These are phyloP conservation scores for Loxodes magnus DNA, from an alignment of 73 alveolate species.

Conservation along the genomic window DNA sequence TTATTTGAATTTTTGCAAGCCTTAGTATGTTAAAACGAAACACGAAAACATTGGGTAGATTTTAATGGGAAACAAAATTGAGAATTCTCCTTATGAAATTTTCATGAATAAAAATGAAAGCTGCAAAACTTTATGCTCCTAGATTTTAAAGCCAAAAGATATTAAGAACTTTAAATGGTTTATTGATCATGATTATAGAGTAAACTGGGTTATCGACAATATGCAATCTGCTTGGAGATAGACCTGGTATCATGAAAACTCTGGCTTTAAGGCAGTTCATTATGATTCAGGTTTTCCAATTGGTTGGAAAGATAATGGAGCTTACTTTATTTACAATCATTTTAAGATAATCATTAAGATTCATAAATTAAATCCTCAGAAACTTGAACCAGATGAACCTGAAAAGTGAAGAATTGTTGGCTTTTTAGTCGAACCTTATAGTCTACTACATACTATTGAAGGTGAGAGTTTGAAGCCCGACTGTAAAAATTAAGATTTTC, in stretches of 20 bases:
- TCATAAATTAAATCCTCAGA: neutral
- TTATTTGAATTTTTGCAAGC: conserved; percentile 9
- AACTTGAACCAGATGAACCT: neutral
- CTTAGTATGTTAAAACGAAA: neutral
- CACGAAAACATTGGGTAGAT: conserved; percentile 5
- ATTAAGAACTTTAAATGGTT: conserved; percentile 5
- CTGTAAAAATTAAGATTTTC: neutral
- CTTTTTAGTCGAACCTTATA: conserved; percentile 4
- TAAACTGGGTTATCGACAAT: conserved; percentile 5
- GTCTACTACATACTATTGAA: neutral
- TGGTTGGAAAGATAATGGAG: neutral
- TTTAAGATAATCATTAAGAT: conserved; percentile 2
- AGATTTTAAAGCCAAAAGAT: neutral
- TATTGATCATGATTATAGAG: conserved; percentile 6
- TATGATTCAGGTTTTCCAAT: conserved; percentile 8
- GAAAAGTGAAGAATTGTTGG: conserved; percentile 5
- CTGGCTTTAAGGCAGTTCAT: neutral
- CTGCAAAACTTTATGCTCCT: neutral
- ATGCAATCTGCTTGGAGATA: conserved; percentile 8
- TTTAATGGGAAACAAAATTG: conserved; percentile 3
- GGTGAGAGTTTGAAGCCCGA: neutral
- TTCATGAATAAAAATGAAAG: neutral
- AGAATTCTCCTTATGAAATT: neutral
- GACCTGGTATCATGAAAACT: neutral
- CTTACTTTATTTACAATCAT: conserved; percentile 2